Evolutionary conservation across 1,284 basidiomycete species (phyloP).

Genomic region (Thecaphora thlaspeos): DNA sequence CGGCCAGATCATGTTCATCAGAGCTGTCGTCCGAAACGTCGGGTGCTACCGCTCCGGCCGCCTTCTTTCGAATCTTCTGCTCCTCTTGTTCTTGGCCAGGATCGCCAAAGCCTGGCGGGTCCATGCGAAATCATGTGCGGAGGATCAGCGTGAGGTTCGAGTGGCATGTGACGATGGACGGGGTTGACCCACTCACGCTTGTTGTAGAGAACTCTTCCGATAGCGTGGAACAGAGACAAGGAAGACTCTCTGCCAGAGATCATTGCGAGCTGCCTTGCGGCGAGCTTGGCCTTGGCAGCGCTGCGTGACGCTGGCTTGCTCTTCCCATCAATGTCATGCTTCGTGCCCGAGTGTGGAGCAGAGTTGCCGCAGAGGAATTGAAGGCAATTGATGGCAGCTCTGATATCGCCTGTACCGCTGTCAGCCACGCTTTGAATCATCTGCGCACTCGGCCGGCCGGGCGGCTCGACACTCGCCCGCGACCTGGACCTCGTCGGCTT

Average conservation of each 20-base stretch:
- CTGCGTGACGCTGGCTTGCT: not conserved
- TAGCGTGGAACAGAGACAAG: conserved; percentile 82
- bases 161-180: no score
- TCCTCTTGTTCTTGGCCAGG: conserved; percentile 25
- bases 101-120: conserved; percentile 14
- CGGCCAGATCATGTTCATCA: not conserved
- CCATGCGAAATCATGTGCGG: not conserved
- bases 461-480: not conserved
- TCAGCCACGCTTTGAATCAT: conserved; percentile 64
- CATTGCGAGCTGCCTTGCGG: conserved; percentile 8
- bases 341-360: not conserved
- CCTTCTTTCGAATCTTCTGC: not conserved
- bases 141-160: no score
- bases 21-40: not conserved
- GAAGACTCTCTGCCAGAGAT: conserved; percentile 69
- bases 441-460: not conserved
- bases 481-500: not conserved
- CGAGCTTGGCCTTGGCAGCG: not conserved
- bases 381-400: conserved; percentile 86
- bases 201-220: conserved; percentile 92
- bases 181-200: conserved; percentile 67
- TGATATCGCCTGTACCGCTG: conserved; percentile 81
- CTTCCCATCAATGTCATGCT: not conserved
- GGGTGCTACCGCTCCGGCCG: conserved; percentile 36
- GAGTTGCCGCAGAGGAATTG: conserved; percentile 67